Conservation (phyloP, 305 asterid species). For the Solanum aculeatissimum region DNA sequence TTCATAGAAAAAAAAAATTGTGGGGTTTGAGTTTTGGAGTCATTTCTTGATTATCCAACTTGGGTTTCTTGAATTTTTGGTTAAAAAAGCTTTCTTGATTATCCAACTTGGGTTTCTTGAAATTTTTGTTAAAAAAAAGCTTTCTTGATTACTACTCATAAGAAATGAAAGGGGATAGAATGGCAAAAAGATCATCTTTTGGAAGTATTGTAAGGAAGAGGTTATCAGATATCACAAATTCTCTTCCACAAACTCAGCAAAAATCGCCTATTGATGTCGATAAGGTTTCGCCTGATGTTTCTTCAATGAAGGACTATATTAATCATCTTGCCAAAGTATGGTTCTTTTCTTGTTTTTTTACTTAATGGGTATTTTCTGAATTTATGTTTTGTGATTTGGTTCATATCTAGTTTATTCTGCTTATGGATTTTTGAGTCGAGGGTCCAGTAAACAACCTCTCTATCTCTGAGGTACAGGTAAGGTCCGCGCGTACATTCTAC, state of each 20-base stretch:
- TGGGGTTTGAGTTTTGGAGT: neutral
- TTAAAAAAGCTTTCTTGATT: neutral
- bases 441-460: no score
- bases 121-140: neutral
- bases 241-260: conserved; percentile 32
- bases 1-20: neutral
- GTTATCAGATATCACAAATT: conserved; percentile 73
- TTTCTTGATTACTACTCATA: neutral
- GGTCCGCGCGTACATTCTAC: no score
- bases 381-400: neutral
- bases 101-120: conserved; percentile 9
- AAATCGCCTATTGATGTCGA: conserved; percentile 34
- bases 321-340: conserved; percentile 59
- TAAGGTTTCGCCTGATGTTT: conserved; percentile 18
- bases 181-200: conserved; percentile 64
- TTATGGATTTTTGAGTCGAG: no score
- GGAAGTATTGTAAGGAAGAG: conserved; percentile 59
- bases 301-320: conserved; percentile 31
- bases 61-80: neutral
- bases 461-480: no score
- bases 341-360: neutral
- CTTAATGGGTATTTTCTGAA: neutral
- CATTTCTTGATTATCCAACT: neutral
- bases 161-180: conserved; percentile 48
- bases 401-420: no score